These are phyloP conservation scores for Heracleum sosnowskyi DNA, from an alignment of 129 eudicot species.

Conservation along the genomic window DNA sequence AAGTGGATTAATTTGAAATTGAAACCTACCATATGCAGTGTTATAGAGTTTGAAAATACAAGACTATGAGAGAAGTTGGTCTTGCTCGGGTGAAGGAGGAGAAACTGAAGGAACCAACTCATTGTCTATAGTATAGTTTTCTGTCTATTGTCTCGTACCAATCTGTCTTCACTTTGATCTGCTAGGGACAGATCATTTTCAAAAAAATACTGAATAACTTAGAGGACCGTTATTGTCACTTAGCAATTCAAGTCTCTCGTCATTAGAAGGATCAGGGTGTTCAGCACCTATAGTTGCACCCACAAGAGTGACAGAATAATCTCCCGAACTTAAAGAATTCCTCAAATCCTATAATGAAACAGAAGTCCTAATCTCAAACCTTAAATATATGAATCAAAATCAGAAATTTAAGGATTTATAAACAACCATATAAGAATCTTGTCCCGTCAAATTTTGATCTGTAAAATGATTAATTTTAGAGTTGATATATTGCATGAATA, in stretches of 20 bases:
- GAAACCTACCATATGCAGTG: not conserved
- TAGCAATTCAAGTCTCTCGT: no score
- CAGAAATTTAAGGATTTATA: not conserved
- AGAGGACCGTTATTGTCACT: not conserved
- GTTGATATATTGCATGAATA: no score
- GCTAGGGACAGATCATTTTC: not conserved
- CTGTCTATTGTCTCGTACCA: not conserved
- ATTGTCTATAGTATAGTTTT: not conserved
- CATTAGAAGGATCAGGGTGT: no score
- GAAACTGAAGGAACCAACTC: not conserved
- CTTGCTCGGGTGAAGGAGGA: not conserved
- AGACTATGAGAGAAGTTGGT: not conserved
- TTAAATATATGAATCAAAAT: not conserved
- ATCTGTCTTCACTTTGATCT: not conserved
- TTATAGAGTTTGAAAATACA: not conserved
- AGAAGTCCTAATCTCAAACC: not conserved
- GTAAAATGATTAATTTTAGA: no score
- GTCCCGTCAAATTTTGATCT: not conserved
- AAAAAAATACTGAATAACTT: not conserved
- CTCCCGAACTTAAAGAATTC: not conserved
- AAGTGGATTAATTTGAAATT: no score
- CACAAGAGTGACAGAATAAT: no score
- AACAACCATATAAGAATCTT: not conserved
- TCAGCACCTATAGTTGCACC: not conserved
- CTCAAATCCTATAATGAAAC: not conserved